Percentiles rank a stretch among this genome's conserved stretches.
Evolutionary conservation across 2,329 filamentous ascomycete species (phyloP).

Genomic region (Calonectria honghensis): DNA sequence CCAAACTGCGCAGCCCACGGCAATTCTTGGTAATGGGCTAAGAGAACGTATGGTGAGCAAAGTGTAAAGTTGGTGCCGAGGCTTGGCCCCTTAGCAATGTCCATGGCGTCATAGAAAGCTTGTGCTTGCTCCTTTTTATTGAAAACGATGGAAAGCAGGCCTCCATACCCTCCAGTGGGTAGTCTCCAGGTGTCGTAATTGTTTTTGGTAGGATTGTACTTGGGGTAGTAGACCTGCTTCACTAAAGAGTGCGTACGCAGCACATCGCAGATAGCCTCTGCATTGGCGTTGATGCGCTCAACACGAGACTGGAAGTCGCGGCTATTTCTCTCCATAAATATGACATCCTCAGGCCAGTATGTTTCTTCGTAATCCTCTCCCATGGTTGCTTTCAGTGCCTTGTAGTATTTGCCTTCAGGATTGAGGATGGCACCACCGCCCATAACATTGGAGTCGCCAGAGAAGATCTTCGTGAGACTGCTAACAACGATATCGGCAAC

Average conservation of each 20-base stretch:
- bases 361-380: constrained; percentile 85
- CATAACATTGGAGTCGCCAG: constrained; percentile 98
- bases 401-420: constrained; percentile 82
- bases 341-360: constrained; percentile 94
- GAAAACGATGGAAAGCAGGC: constrained; percentile 90
- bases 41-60: constrained; percentile 90
- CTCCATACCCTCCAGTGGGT: constrained; percentile 88
- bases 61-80: constrained; percentile 98
- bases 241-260: constrained; percentile 78
- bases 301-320: constrained; percentile 91
- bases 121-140: constrained; percentile 81
- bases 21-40: constrained; percentile 93
- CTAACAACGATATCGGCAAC: constrained; percentile 94
- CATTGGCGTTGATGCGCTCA: constrained; percentile 88
- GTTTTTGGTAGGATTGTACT: constrained; percentile 79
- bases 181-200: constrained; percentile 88
- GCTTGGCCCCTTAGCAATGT: constrained; percentile 95
- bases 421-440: constrained; percentile 84
- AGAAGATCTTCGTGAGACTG: constrained; percentile 97
- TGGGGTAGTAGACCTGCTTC: constrained; percentile 91
- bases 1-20: constrained; percentile 92
- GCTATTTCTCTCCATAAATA: constrained; percentile 97
- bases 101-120: constrained; percentile 88
- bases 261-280: constrained; percentile 87
- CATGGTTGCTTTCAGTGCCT: constrained; percentile 79